Evolutionary conservation across 192 early-diverging fungal species (phyloP).

Genomic region (Podila minutissima): DNA sequence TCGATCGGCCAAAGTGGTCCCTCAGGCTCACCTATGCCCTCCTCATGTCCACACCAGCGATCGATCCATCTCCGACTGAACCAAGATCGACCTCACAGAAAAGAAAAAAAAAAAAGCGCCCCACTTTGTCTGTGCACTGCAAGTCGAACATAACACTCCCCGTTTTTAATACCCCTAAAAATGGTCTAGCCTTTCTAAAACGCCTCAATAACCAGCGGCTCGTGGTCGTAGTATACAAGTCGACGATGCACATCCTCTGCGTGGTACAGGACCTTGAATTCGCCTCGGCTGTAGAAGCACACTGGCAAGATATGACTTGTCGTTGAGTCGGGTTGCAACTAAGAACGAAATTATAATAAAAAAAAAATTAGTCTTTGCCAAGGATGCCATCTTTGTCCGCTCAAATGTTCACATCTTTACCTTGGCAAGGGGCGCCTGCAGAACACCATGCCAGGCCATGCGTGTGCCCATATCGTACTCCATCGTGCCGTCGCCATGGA

Average conservation of each 20-base stretch:
- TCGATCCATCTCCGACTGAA: too few relatives aligned
- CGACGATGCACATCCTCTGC: slow-evolving; percentile 64
- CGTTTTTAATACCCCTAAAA: neutral
- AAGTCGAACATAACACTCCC: neutral
- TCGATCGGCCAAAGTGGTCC: too few relatives aligned
- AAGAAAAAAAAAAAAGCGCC: too few relatives aligned
- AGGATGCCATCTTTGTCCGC: neutral
- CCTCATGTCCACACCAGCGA: too few relatives aligned
- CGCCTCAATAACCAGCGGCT: slow-evolving; percentile 56
- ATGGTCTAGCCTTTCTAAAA: slow-evolving; percentile 10
- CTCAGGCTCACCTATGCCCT: too few relatives aligned
- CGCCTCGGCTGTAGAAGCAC: slow-evolving; percentile 63
- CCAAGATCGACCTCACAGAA: too few relatives aligned
- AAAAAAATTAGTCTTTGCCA: neutral
- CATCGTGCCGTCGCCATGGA: slow-evolving; percentile 60
- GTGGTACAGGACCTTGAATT: slow-evolving; percentile 66
- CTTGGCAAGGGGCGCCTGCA: slow-evolving; percentile 61
- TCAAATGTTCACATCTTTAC: slow-evolving; percentile 25
- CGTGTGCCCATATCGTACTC: slow-evolving; percentile 62
- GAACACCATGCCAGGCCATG: slow-evolving; percentile 63
- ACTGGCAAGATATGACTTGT: slow-evolving; percentile 59
- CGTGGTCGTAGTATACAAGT: slow-evolving; percentile 61
- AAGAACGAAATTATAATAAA: neutral
- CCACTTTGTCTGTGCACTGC: neutral
- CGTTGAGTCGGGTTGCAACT: slow-evolving; percentile 61